These are phyloP conservation scores for Eucalyptus victrix DNA, from an alignment of 345 rosid genomes.

Conservation along the genomic window DNA sequence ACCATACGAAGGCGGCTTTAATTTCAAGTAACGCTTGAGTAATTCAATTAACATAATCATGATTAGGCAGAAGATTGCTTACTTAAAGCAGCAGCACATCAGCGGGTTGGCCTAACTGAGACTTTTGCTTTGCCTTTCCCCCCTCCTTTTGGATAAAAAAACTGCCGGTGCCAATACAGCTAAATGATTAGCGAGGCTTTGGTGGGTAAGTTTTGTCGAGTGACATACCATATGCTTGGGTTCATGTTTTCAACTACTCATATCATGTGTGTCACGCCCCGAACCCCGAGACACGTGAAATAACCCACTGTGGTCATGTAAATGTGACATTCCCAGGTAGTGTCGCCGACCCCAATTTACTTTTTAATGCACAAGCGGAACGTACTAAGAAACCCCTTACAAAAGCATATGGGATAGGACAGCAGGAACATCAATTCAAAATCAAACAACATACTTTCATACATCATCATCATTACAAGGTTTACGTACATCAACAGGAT, in stretches of 20 bases:
- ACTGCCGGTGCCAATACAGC: background rate
- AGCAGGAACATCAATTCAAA: too few relatives aligned
- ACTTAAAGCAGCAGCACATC: background rate
- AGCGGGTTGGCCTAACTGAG: background rate
- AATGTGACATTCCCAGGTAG: too few relatives aligned
- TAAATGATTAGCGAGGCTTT: background rate
- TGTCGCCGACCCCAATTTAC: too few relatives aligned
- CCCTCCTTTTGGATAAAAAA: background rate
- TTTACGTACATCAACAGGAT: too few relatives aligned
- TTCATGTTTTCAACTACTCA: background rate
- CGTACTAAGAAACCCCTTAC: too few relatives aligned
- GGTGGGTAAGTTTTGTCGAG: background rate
- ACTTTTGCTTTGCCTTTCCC: background rate
- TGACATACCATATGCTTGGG: background rate
- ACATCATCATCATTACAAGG: too few relatives aligned
- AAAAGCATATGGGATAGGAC: too few relatives aligned
- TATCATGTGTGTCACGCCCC: background rate
- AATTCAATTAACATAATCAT: background rate
- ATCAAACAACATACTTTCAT: too few relatives aligned
- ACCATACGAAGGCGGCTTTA: background rate
- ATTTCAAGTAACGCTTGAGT: background rate
- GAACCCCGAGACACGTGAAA: too few relatives aligned
- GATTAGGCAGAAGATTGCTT: background rate
- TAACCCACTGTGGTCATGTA: too few relatives aligned
- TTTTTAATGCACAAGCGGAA: too few relatives aligned